Base-by-base conservation (phyloP, 2,329 filamentous ascomycete species). In the Diaporthe australafricana region DNA sequence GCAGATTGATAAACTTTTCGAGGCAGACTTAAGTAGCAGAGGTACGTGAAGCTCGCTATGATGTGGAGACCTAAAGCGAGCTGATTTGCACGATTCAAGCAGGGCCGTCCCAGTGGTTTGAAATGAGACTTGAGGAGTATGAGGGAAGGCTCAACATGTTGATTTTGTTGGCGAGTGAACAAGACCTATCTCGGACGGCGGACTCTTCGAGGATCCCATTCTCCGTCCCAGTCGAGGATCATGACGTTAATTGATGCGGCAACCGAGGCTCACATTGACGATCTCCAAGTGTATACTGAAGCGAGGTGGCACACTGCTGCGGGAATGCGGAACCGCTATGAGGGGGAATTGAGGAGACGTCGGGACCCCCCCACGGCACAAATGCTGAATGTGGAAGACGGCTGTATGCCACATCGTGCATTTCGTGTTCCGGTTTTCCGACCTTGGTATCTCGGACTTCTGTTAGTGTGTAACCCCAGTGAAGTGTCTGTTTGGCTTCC, bases 341-440 rank as follows among this genome's bases (percentile, higher is more conserved):
- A 62, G 57, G 57, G 57, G 57, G 9, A 63, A 32, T 6, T 47
- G 57, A 47, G 57, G 57, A 47, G 40, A 16, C 20, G 27, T 16
- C 27, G 12, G 35, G n/a, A n/a, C n/a, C n/a, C n/a, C 20, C 20
- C 27, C 12, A 16, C 40, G 42, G 57, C 12, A 32, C 9, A 5
- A 27, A 8, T 5, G 17, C 16, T 3, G n/a, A 60, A 45, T 16
- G 3, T 22, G n/a, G 8, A 20, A 45, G 27, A 38, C 17, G 56
- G 38, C 5, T 45, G 30, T 14, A 3, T 20, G 25, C 22, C 9
- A 30, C 5, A 2, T 22, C 3, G 11, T 42, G 0, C 5, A 45
- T 8, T n/a, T 12, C 3, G n/a, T n/a, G n/a, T n/a, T n/a, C 38
- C 22, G 56, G 60, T 5, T 48, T 48, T 20, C 27, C 42, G 5